Base-by-base conservation (phyloP, 2,329 filamentous ascomycete genomes). In the Fusarium euwallaceae region DNA sequence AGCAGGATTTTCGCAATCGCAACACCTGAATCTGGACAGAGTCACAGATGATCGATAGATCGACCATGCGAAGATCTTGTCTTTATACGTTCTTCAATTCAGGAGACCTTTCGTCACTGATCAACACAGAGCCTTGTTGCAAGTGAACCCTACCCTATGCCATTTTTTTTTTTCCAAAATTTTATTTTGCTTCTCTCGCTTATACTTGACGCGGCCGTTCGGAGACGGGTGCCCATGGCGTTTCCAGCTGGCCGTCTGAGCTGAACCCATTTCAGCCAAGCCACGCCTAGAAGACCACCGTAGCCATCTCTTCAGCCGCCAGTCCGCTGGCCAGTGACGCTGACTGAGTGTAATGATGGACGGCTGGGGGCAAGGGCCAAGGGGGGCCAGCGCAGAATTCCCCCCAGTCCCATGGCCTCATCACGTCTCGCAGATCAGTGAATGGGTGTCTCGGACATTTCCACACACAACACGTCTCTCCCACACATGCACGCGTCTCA, bases 381-480 rank as follows among this genome's bases (percentile, higher is more conserved):
- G 43, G 66, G 48, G 61, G 37, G 61, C 34, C 45, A 39, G 56
- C 29, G 36, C 66, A 64, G 43, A 62, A 67, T 65, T 64, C 48
- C 36, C 43, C 62, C 58, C 48, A 29, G 48, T 51, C 43, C 60
- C 39, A 45, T 61, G 53, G 48, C 61, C 70, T 69, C 70, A 66
- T 64, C 58, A 61, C 61, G 37, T 64, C 70, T 70, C 41, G 61
- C 36, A 68, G 60, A 73, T 73, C 72, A 75, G 55, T 66, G 53
- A 65, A 63, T 27, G 70, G 66, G 62, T 74, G 75, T 67, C 73
- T 76, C 76, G 63, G 61, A 66, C 63, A 71, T 71, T 74, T 69
- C 64, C 63, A 65, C 59, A 67, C 45, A 56, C 48, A 32, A 32
- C 48, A 55, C 59, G 37, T 45, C 37, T 43, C 22, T 58, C 37